Evolutionary conservation across 768 basidiomycete genomes (phyloP), one percentile per base, ranked within the genome.

Genomic region (Boletus insuetus): DNA sequence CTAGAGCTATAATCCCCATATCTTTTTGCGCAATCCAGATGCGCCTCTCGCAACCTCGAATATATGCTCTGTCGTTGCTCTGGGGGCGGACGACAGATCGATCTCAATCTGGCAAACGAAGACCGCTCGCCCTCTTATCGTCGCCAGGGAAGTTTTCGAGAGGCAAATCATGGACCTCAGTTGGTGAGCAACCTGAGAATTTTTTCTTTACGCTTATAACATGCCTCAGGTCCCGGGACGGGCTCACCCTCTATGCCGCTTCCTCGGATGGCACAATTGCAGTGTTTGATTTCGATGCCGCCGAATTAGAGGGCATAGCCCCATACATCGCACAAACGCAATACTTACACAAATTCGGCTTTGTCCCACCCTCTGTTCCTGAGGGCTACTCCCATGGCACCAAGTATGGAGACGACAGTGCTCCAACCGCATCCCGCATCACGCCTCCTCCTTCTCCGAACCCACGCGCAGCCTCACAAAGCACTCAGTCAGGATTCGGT

Each of bases 101-200:
- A 85, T 99, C 29, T 97, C 94, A 4, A 84, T 99, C 9, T 99
- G 97, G 97, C 86, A 95, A 69, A 98, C 96, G 4, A 94, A 94
- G 60, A 84, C 86, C 0, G 91, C 90, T 3, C 82, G 91, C 35
- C 97, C 97, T 1, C 75, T 98, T 17, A 90, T 97, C 45, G 96
- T 98, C 3, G 86, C 94, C 0, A 88, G 91, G 65, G 94, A 98
- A 58, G 89, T 95, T 0, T 98, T 98, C 59, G 94, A 95, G 51
- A 76, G 95, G 55, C 91, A 95, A 62, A 91, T 98, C 46, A 87
- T 98, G 81, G 97, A 99, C 69, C 77, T 99, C 17, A 91, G 86
- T 66, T 99, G 97, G 97, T 95, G 64, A 62, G 87, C 66, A 3
- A 29, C n/a, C 6, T 39, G 11, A 14, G 2, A 6, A 1, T 10